phyloP scores from a whole-genome alignment of 1,139 yeast genomes.

The Hemisphaericaspora lyxosophila region DNA sequence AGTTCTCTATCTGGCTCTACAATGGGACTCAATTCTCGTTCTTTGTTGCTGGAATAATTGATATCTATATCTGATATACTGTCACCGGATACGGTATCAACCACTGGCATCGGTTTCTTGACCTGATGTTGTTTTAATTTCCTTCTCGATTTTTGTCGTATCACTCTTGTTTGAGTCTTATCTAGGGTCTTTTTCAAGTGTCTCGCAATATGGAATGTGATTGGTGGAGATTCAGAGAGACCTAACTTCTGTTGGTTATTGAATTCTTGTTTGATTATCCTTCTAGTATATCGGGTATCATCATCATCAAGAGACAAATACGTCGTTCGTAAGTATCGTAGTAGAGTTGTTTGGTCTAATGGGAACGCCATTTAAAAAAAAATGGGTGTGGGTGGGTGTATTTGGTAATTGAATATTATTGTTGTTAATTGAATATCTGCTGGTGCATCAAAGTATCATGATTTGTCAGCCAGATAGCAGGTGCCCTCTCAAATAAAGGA shows the following conservation, averaged over 20 bases:
- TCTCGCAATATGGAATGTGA: conserved; percentile 28
- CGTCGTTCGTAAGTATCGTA: conserved; percentile 33
- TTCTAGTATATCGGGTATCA: conserved; percentile 22
- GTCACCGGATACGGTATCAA: neutral
- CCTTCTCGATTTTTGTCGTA: conserved; percentile 2
- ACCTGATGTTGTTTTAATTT: conserved; percentile 1
- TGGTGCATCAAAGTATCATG: too few species aligned
- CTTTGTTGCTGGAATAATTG: neutral
- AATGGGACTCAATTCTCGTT: conserved; percentile 2
- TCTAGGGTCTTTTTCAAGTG: conserved; percentile 18
- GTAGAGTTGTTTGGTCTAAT: conserved; percentile 28
- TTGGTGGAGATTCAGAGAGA: conserved; percentile 36
- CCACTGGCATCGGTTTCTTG: neutral
- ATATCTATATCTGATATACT: conserved; percentile 5
- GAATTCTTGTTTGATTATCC: conserved; percentile 23
- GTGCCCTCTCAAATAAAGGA: too few species aligned
- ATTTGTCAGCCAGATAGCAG: too few species aligned
- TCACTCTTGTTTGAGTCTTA: conserved; percentile 1
- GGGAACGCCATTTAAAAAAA: conserved; percentile 49
- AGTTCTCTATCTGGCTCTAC: conserved; percentile 2
- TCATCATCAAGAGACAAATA: conserved; percentile 29
- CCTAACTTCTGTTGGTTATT: neutral
- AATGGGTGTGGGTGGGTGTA: neutral
- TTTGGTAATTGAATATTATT: neutral
- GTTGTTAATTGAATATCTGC: too few species aligned